These are phyloP conservation scores for Diaporthe sp. DNA, from an alignment of 2,329 filamentous ascomycete species.

Conservation along the genomic window DNA sequence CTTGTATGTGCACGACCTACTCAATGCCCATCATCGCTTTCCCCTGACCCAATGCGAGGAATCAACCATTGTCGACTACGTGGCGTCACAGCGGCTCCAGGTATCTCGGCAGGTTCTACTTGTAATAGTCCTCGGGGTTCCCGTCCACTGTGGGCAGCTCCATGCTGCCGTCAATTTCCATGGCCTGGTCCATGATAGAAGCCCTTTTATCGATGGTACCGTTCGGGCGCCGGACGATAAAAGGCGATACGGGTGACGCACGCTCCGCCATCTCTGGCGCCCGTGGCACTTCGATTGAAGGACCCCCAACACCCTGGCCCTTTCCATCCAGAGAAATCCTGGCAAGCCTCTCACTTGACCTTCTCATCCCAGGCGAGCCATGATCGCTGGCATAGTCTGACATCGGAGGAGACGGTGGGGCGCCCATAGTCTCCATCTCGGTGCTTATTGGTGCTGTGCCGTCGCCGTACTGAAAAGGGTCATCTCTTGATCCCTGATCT, in stretches of 20 bases:
- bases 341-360: slow-evolving; percentile 36
- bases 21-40: not conserved
- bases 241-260: slow-evolving; percentile 30
- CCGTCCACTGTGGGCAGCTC: slow-evolving; percentile 21
- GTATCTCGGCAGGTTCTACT: not conserved
- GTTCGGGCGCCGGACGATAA: slow-evolving; percentile 37
- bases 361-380: slow-evolving; percentile 26
- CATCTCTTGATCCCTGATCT: slow-evolving; percentile 25
- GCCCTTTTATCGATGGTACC: slow-evolving; percentile 33
- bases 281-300: not conserved
- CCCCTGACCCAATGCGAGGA: not conserved
- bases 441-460: slow-evolving; percentile 19
- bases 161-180: slow-evolving; percentile 37
- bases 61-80: too few relatives aligned
- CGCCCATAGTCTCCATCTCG: slow-evolving; percentile 32
- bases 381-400: slow-evolving; percentile 33
- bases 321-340: slow-evolving; percentile 34
- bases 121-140: slow-evolving; percentile 39
- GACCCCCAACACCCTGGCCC: not conserved
- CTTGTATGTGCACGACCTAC: not conserved
- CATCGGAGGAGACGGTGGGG: slow-evolving; percentile 33
- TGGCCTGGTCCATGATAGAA: slow-evolving; percentile 37
- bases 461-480: slow-evolving; percentile 31
- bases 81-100: too few relatives aligned
- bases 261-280: slow-evolving; percentile 39